Base-by-base conservation (phyloP, 208 protist genomes). In the Acanthamoeba pearcei region DNA sequence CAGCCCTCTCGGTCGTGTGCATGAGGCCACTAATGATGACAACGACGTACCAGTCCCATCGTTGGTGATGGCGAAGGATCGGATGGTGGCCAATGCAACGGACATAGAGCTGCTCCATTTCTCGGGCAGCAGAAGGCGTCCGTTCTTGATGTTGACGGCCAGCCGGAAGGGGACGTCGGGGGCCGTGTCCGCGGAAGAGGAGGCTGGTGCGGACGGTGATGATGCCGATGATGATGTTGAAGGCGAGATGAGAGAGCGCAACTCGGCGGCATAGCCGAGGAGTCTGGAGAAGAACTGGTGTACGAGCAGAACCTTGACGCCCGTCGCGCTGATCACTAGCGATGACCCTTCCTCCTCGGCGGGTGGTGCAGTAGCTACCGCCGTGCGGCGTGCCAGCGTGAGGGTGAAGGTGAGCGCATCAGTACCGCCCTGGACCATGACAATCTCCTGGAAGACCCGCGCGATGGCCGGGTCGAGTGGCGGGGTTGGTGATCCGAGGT, bases 371-470 rank as follows among this genome's bases (percentile, higher is more conserved):
- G 24, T 38, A 35, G 35, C 35, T 38, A 38, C 38, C 1, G 68
- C 19, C 29, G 29, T 27, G 32, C 68, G 68, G 8, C 68, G 68
- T 24, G 32, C 68, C 68, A 76, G 68, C 68, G 13, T 29, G 68
- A 80, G 72, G 35, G 72, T 46, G 35, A 80, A 80, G 72, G 72
- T 80, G 6, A 80, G 72, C 72, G 72, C 72, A 53, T 38, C 68
- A 38, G 68, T 76, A 38, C 27, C 68, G 13, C 72, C 72, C 72
- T 80, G 72, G 10, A 80, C 72, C 32, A 80, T 46, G 35, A 68
- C 5, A 19, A 91, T 91, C 83, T 49, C 83, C 51, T 62, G 29
- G 29, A 68, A 91, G 53, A 35, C 57, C 13, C 62, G 35, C 19
- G 46, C 35, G 35, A 72, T 68, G 57, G 53, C 46, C 29, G 83